These are phyloP conservation scores for Alternaria longipes DNA, from an alignment of 2,329 filamentous ascomycete genomes.

Conservation along the genomic window DNA sequence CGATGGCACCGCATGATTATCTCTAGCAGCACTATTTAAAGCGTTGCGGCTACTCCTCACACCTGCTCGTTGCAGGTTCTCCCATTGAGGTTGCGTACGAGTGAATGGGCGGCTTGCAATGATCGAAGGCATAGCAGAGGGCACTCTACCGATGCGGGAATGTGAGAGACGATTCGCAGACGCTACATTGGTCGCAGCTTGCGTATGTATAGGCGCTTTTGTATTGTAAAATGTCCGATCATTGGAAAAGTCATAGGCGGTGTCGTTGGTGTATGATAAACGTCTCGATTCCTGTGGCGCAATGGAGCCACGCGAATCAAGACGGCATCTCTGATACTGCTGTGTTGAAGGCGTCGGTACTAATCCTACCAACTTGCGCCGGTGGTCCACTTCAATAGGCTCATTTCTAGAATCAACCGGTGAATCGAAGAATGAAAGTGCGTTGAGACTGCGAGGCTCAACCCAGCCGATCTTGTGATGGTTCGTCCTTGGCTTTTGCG, in stretches of 20 bases:
- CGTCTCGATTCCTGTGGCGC: constrained; percentile 15
- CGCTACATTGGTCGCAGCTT: constrained; percentile 12
- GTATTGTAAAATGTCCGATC: constrained; percentile 8
- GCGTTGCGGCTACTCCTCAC: constrained; percentile 35
- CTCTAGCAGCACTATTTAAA: constrained; percentile 1
- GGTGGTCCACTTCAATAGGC: constrained; percentile 16
- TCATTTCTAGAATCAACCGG: constrained; percentile 36
- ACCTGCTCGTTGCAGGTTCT: constrained; percentile 30
- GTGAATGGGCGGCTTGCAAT: constrained; percentile 18
- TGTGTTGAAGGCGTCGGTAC: constrained; percentile 3
- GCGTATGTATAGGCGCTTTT: constrained; percentile 10
- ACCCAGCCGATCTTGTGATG: constrained; percentile 20
- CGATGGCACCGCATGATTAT: constrained; percentile 7
- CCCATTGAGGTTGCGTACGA: constrained; percentile 27
- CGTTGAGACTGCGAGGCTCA: constrained; percentile 43
- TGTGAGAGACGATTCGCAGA: constrained; percentile 13
- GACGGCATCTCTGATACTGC: constrained; percentile 18
- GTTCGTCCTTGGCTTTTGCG: constrained; percentile 24
- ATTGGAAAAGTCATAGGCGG: constrained; percentile 15
- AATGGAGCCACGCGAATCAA: constrained; percentile 26
- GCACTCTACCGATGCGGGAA: constrained; percentile 22
- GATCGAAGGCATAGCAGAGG: constrained; percentile 30
- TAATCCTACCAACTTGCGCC: not conserved
- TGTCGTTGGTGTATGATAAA: constrained; percentile 16
- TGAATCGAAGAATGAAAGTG: constrained; percentile 48